Evolutionary conservation across 2,329 filamentous ascomycete genomes (phyloP), one percentile per base, ranked within the genome.

Genomic region (Lachnellula cervina): DNA sequence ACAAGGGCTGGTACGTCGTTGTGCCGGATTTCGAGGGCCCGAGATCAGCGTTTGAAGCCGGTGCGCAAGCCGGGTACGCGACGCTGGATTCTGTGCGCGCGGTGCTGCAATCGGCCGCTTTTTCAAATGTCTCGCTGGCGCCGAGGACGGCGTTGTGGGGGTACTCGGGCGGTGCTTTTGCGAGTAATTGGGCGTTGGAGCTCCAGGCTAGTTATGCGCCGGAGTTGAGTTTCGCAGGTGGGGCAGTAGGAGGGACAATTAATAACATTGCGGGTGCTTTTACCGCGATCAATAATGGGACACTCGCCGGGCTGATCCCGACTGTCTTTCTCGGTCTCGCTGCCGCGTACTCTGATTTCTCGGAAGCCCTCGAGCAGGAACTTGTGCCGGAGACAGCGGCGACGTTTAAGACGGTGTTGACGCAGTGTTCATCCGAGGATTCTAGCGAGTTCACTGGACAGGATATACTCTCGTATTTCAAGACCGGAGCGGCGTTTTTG

Each of bases 131-230:
- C 23, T 42, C 45, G 2, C 17, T 23, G 5, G 21, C 50, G 23
- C 38, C 50, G 5, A 21, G 42, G 2, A 54, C 51, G 35, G 56
- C 52, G 25, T 40, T 81, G 53, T 82, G 78, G 78, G 81, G 81
- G 0, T 83, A 82, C 62, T 80, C 77, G 0, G 81, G 81, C 2
- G 80, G 80, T 4, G 74, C 75, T 2, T 59, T 82, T 17, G 79
- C 79, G 0, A 76, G 71, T 2, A 77, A 77, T 32, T 80, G 74
- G 71, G 80, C 80, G 0, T 75, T 77, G 16, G 78, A 82, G 49
- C 64, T 82, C 21, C 77, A 79, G 44, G 69, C 71, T 0, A 68
- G 69, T 4, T 83, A 83, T 57, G 80, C 80, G 0, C 78, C 80
- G 0, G 78, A 81, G 40, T 65, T 83, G 5, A 66, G 70, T 2